A percentile compares a stretch with the other conserved stretches of the same genome.
Evolutionary conservation across 202 grass and related monocot genomes (phyloP).

Genomic region (Hordeum pubiflorum): DNA sequence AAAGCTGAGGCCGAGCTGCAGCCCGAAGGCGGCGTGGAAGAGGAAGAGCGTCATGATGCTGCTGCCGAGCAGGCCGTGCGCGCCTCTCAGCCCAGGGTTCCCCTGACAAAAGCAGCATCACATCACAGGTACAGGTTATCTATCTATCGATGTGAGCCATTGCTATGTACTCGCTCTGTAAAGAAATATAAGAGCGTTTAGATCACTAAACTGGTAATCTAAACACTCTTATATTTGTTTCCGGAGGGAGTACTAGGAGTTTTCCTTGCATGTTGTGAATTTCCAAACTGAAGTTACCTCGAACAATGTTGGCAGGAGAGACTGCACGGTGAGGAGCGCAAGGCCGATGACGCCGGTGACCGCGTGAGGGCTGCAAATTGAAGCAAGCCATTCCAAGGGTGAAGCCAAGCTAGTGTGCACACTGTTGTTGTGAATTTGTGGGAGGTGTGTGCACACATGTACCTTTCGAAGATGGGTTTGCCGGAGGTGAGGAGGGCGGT

Average conservation of each 20-base stretch:
- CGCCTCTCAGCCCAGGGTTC: constrained; percentile 53
- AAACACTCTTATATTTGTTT: too few relatives aligned
- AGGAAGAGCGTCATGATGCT: constrained; percentile 95
- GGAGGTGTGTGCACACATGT: constrained; percentile 28
- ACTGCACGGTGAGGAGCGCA: constrained; percentile 57
- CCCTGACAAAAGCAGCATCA: constrained; percentile 30
- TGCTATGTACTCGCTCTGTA: too few relatives aligned
- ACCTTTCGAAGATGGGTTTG: constrained; percentile 93
- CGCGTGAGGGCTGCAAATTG: constrained; percentile 60
- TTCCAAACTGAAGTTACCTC: constrained; percentile 26
- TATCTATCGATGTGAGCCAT: neutral
- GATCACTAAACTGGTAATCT: too few relatives aligned
- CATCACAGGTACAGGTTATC: neutral
- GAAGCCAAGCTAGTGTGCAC: neutral
- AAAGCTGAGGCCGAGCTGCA: constrained; percentile 78
- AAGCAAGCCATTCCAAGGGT: neutral
- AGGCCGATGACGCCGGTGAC: constrained; percentile 64
- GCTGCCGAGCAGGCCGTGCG: constrained; percentile 76
- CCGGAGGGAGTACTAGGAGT: too few relatives aligned
- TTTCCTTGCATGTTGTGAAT: neutral
- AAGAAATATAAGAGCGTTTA: too few relatives aligned
- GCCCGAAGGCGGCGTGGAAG: constrained; percentile 67
- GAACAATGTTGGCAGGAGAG: constrained; percentile 71
- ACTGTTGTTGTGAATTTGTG: too few relatives aligned
- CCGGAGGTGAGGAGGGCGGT: constrained; percentile 79